A percentile compares a stretch with the other conserved stretches of the same genome.
These are phyloP conservation scores for Durusdinium trenchii DNA, from an alignment of 73 alveolate species.

Conservation along the genomic window DNA sequence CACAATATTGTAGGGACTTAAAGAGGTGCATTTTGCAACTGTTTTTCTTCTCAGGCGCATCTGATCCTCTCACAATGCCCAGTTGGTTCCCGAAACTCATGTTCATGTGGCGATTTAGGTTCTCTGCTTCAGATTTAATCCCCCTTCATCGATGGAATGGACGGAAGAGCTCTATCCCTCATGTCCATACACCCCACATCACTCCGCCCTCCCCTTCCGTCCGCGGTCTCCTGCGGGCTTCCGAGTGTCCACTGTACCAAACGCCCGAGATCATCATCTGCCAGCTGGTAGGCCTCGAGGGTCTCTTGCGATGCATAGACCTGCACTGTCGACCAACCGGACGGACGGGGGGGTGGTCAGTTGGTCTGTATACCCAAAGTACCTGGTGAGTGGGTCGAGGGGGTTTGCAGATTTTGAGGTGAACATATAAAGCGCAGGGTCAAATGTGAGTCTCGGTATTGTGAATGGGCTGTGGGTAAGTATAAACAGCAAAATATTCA, in stretches of 20 bases:
- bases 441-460: no score
- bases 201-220: neutral
- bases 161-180: neutral
- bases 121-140: neutral
- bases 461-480: no score
- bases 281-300: slow-evolving; percentile 84
- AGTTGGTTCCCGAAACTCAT: no score
- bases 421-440: neutral
- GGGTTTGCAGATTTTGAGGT: no score
- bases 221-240: slow-evolving; percentile 61
- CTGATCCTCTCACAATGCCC: no score
- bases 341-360: neutral
- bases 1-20: no score
- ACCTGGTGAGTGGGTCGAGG: no score
- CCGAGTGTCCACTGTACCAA: slow-evolving; percentile 91
- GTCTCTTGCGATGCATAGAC: slow-evolving; percentile 38
- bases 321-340: neutral
- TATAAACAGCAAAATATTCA: no score
- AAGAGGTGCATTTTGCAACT: no score
- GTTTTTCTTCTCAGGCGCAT: no score
- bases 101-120: no score
- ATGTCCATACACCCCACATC: neutral
- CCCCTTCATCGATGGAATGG: neutral
- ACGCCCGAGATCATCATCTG: slow-evolving; percentile 87
- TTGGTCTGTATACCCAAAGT: no score